Percentiles rank a stretch among this genome's conserved stretches.
These are phyloP conservation scores for Diaporthe destruens DNA, from an alignment of 2,329 filamentous ascomycete genomes.

Conservation along the genomic window DNA sequence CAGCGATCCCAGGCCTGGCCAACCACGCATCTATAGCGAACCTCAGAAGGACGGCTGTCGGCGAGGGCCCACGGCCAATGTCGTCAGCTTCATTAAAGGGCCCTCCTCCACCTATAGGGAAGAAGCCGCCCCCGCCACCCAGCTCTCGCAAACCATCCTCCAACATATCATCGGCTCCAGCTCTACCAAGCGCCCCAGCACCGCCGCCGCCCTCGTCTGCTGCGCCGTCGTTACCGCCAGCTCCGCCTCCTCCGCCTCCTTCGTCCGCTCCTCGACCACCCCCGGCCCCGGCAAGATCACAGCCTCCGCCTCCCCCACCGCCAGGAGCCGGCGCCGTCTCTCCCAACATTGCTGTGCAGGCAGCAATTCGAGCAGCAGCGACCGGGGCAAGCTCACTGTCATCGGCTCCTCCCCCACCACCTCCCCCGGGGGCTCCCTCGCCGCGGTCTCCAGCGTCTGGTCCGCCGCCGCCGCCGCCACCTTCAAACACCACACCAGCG, in stretches of 20 bases:
- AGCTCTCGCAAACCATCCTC: conserved; percentile 69
- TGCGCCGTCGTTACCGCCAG: conserved; percentile 56
- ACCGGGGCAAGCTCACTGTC: conserved; percentile 46
- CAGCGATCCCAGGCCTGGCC: conserved; percentile 62
- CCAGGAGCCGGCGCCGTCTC: conserved; percentile 43
- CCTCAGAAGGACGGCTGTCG: conserved; percentile 68
- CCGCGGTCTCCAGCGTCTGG: conserved; percentile 52
- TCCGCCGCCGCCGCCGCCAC: conserved; percentile 54
- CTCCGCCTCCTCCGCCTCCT: conserved; percentile 60
- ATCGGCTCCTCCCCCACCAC: conserved; percentile 53
- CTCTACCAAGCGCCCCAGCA: conserved; percentile 48
- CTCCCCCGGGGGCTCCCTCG: conserved; percentile 51
- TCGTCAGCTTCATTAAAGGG: conserved; percentile 73
- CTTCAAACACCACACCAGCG: conserved; percentile 49
- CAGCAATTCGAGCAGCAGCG: conserved; percentile 54
- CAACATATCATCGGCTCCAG: conserved; percentile 53
- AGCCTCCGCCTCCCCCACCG: conserved; percentile 49
- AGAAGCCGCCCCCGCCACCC: conserved; percentile 77
- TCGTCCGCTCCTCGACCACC: conserved; percentile 57
- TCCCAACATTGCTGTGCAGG: conserved; percentile 56
- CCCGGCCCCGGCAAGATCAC: conserved; percentile 51
- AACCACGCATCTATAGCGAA: conserved; percentile 69
- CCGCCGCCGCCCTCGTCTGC: conserved; percentile 56
- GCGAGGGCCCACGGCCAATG: conserved; percentile 65
- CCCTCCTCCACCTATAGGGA: conserved; percentile 83